Evolutionary conservation across 306 rosid genomes (phyloP), one percentile per base, ranked within the genome.

Genomic region (Gastrolobium bilobum): DNA sequence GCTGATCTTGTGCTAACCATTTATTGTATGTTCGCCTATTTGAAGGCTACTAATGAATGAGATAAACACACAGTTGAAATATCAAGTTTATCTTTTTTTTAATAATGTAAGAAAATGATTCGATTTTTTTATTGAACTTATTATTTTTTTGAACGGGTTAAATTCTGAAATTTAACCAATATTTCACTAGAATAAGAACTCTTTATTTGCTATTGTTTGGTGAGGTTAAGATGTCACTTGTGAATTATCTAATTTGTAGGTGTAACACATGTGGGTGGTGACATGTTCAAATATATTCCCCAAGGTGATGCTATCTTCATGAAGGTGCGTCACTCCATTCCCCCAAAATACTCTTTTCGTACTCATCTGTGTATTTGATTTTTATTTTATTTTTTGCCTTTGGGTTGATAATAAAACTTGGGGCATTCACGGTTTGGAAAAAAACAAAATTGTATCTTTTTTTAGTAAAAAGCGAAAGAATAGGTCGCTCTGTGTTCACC

Each of bases 231-330:
- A 31, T 29, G 38, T 26, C 6, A 50, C 2, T 15, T 48, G 10
- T 69, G 38, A 62, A 4, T 51, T 26, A 3, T 20, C 26, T 52
- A 4, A 29, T 38, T 38, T 59, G 13, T 83, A 92, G 99, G 95
- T 0, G 90, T 94, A 59, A 89, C 82, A 15, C 97, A 92, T 53
- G 92, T 88, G 46, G 97, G 97, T 1, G 97, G 97, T 34, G 90
- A 94, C 84, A 94, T 94, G 99, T 92, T 94, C 89, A 69, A 87
- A 73, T 82, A 77, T 0, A 79, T 94, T 81, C 99, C 99, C 0
- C 47, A 62, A 2, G 95, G 77, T 1, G 97, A 94, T 65, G 95
- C 89, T 0, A 91, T 92, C 73, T 94, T 94, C 65, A 92, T 89
- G 97, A 94, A 94, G 97, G 97, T 92, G 2, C 3, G 80, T 75